These are phyloP conservation scores for Fusarium abutilonis DNA, from an alignment of 2,329 filamentous ascomycete species.

Conservation along the genomic window DNA sequence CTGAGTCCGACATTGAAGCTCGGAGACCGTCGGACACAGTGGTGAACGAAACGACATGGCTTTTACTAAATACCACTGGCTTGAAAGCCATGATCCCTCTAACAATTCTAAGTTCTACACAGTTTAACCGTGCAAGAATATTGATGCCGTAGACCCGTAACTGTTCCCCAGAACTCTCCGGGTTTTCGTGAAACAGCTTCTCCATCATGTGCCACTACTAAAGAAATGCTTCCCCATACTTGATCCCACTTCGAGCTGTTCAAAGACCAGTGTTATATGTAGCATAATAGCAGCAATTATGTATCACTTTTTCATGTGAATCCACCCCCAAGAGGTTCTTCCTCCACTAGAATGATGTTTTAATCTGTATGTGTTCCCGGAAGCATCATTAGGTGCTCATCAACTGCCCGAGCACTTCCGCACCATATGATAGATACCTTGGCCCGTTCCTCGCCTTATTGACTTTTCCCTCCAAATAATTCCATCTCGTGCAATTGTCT, in stretches of 20 bases:
- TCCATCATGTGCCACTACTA: constrained; percentile 38
- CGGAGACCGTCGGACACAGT: constrained; percentile 36
- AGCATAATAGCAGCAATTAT: constrained; percentile 16
- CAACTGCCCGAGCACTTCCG: constrained; percentile 40
- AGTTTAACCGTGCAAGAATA: background rate
- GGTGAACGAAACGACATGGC: background rate
- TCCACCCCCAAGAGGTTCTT: constrained; percentile 1
- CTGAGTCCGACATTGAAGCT: constrained; percentile 38
- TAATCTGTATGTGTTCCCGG: constrained; percentile 12
- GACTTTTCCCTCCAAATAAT: constrained; percentile 26
- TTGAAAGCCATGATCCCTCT: constrained; percentile 8
- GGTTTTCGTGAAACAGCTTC: constrained; percentile 27
- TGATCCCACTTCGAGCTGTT: constrained; percentile 33
- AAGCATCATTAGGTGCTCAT: constrained; percentile 35
- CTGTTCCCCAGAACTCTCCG: constrained; percentile 16
- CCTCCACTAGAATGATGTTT: constrained; percentile 40
- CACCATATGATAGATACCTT: constrained; percentile 19
- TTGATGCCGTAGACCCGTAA: constrained; percentile 13
- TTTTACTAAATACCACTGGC: background rate
- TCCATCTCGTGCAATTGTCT: constrained; percentile 26
- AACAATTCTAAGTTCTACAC: background rate
- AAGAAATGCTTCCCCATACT: constrained; percentile 36
- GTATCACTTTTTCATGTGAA: background rate
- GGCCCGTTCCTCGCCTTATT: constrained; percentile 9
- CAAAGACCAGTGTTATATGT: constrained; percentile 4